Evolutionary conservation across 1,139 yeast species (phyloP), one percentile per base, ranked within the genome.

Genomic region (Pneumocystis wakefieldiae): DNA sequence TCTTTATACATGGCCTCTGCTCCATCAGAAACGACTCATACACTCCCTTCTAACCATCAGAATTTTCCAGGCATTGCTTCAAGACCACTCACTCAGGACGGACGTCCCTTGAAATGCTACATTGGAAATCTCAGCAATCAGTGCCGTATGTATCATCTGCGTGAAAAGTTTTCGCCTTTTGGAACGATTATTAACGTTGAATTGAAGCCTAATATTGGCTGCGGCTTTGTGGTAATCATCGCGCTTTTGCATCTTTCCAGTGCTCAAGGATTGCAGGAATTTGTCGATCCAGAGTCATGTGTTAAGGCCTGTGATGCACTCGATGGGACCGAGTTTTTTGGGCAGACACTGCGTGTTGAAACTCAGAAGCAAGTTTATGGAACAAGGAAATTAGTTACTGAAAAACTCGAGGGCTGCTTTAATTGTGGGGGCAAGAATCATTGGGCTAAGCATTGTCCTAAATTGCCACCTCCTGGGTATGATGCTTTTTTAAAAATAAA

Each of bases 121-220:
- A 32, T 62, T 29, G 63, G 63, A 29, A 62, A 62, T 17, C 48
- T 62, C 1, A 39, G 58, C 12, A 35, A 32, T 38, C 63, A 35
- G 8, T 62, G 63, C 8, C 48, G 59, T 28, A 62, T 62, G 63
- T 57, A 48, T 39, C 64, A 62, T 57, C 63, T 62, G 35, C 65
- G 63, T 29, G 62, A 62, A 19, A 58, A 41, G 19, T 62, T 62
- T 36, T 35, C 62, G 12, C 63, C 64, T 29, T 62, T 36, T 15
- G 63, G 63, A 17, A 32, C 63, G 3, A 61, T 62, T 29, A 58
- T 59, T 24, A 62, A 62, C 24, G 57, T 62, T 0, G 63, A 62
- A 58, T 63, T 62, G 39, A 62, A 62, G 37, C 58, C 63, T 58
- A 62, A 57, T 38, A 58, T 62, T 39, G 63, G 63, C 12, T 62